Evolutionary conservation across 192 early-diverging fungal species (phyloP).

Genomic region (Entomortierella parvispora): DNA sequence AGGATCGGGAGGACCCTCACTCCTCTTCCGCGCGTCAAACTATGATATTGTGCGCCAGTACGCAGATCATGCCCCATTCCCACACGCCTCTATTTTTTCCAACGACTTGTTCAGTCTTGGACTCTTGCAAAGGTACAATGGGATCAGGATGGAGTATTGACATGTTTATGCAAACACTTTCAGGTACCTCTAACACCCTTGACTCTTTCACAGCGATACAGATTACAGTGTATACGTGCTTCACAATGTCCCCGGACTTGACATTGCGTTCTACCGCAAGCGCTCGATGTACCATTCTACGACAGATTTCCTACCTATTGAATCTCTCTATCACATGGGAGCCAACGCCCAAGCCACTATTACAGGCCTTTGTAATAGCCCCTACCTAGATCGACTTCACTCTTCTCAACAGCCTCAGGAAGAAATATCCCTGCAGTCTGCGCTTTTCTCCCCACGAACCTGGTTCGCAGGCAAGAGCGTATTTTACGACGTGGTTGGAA

Average conservation of each 20-base stretch:
- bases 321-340: conserved; percentile 74
- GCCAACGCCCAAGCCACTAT: conserved; percentile 55
- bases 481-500: conserved; percentile 40
- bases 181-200: not conserved
- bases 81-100: conserved; percentile 67
- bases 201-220: conserved; percentile 56
- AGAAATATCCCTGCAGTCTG: not conserved
- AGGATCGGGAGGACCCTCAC: conserved; percentile 75
- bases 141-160: not conserved
- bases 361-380: conserved; percentile 31
- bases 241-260: conserved; percentile 70
- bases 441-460: conserved; percentile 1
- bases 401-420: not conserved
- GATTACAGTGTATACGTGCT: conserved; percentile 67
- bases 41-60: conserved; percentile 47
- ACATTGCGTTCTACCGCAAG: conserved; percentile 71
- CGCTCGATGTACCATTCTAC: conserved; percentile 73
- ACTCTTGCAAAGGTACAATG: conserved; percentile 57
- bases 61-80: conserved; percentile 61
- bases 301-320: conserved; percentile 52
- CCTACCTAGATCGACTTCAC: conserved; percentile 16
- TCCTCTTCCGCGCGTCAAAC: conserved; percentile 64
- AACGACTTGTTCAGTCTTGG: conserved; percentile 66
- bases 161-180: not conserved
- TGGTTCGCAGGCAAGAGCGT: conserved; percentile 37